Evolutionary conservation across 2,329 filamentous ascomycete species (phyloP).

Genomic region (Aspergillus neoniger): DNA sequence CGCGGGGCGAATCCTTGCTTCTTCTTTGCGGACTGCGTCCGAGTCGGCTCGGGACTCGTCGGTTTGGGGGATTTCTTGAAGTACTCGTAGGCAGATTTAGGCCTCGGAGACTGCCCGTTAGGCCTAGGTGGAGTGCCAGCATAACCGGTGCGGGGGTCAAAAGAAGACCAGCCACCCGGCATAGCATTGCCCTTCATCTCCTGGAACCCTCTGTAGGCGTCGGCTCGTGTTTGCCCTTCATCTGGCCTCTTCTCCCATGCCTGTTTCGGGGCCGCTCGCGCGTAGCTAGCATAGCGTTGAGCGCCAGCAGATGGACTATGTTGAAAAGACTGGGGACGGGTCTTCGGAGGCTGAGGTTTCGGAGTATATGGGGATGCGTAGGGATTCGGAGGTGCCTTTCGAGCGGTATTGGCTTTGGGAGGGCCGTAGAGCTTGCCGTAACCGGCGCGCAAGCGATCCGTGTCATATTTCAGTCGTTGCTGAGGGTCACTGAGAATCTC

Average conservation of each 20-base stretch:
- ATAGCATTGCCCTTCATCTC: conserved; percentile 42
- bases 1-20: conserved; percentile 61
- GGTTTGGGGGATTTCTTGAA: conserved; percentile 36
- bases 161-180: conserved; percentile 40
- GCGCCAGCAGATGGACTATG: conserved; percentile 40
- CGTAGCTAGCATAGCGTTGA: conserved; percentile 44
- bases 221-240: conserved; percentile 44
- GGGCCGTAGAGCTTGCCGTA: conserved; percentile 39
- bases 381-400: conserved; percentile 30
- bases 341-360: conserved; percentile 27
- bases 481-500: conserved; percentile 68
- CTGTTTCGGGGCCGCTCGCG: conserved; percentile 42
- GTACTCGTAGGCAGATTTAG: conserved; percentile 45
- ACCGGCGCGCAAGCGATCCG: conserved; percentile 57
- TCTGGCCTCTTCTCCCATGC: conserved; percentile 42
- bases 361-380: conserved; percentile 27
- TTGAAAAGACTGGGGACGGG: conserved; percentile 26
- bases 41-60: conserved; percentile 38
- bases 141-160: conserved; percentile 38
- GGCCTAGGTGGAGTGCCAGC: conserved; percentile 26
- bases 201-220: conserved; percentile 48
- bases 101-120: conserved; percentile 28
- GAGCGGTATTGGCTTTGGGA: conserved; percentile 30
- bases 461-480: conserved; percentile 63
- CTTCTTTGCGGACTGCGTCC: conserved; percentile 49